These are phyloP conservation scores for Andrographis paniculata DNA, from an alignment of 305 asterid genomes.

Conservation along the genomic window DNA sequence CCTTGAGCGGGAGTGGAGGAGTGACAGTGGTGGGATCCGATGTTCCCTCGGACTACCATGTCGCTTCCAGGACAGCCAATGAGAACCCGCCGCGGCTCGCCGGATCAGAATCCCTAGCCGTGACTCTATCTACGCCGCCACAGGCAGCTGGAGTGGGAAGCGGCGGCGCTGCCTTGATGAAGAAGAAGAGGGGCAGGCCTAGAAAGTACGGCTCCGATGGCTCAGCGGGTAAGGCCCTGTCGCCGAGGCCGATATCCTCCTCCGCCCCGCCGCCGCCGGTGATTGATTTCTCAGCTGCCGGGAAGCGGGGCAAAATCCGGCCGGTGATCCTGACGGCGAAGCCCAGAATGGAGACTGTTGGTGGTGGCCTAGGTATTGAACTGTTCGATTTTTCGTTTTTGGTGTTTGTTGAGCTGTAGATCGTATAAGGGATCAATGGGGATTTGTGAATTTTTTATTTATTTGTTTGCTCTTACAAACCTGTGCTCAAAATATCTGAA, in stretches of 20 bases:
- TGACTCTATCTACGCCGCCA: constrained; percentile 22
- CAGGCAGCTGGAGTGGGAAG: constrained; percentile 20
- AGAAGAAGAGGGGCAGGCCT: constrained; percentile 90
- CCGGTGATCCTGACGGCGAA: constrained; percentile 33
- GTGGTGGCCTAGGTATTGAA: constrained; percentile 39
- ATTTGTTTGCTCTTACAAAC: no score
- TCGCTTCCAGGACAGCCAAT: constrained; percentile 52
- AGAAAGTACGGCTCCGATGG: constrained; percentile 85
- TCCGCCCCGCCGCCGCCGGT: constrained; percentile 70
- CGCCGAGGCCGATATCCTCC: constrained; percentile 80
- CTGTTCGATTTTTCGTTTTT: not conserved
- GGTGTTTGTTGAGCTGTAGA: not conserved
- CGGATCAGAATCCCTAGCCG: constrained; percentile 38
- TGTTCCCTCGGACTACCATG: constrained; percentile 76
- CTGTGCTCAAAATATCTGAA: no score
- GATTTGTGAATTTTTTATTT: not conserved
- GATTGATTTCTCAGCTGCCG: constrained; percentile 68
- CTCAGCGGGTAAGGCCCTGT: constrained; percentile 35
- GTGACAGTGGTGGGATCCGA: constrained; percentile 88
- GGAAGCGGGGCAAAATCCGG: constrained; percentile 61
- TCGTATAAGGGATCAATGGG: no score
- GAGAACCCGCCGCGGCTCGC: constrained; percentile 33
- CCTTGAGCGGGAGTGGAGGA: constrained; percentile 33
- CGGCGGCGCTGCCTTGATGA: constrained; percentile 19
- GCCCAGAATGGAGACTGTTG: constrained; percentile 39